These are phyloP conservation scores for Pinus taeda DNA, from an alignment of 75 land plant genomes.

Conservation along the genomic window DNA sequence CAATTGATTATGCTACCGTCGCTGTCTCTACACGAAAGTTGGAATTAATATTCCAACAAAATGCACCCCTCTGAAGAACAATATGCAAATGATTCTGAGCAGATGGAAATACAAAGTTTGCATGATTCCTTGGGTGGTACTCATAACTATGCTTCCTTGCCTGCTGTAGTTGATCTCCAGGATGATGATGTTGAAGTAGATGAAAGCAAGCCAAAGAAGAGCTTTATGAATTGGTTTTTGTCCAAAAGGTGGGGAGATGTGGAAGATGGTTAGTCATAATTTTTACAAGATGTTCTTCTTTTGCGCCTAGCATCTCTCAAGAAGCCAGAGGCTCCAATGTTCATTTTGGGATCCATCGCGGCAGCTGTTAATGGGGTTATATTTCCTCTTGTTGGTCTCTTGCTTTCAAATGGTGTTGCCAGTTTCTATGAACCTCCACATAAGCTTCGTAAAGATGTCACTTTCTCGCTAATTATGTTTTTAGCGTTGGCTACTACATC, in stretches of 20 bases:
- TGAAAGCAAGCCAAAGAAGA: constrained; percentile 1
- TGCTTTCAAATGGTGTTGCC: constrained; percentile 48
- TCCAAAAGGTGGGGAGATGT: constrained; percentile 8
- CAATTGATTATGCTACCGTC: too few relatives aligned
- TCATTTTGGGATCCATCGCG: constrained; percentile 53
- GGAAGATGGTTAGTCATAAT: constrained; percentile 5
- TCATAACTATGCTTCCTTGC: too few relatives aligned
- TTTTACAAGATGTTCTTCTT: constrained; percentile 35
- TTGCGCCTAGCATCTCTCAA: constrained; percentile 67
- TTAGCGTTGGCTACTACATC: constrained; percentile 35
- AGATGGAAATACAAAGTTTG: background rate
- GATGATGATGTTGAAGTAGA: background rate
- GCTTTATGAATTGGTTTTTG: background rate
- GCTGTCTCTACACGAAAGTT: too few relatives aligned
- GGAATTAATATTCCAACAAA: too few relatives aligned
- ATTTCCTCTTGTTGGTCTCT: constrained; percentile 59
- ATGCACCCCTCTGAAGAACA: constrained; percentile 16
- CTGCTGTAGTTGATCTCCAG: constrained; percentile 7
- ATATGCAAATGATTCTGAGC: background rate
- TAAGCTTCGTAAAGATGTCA: constrained; percentile 49
- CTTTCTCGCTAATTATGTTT: constrained; percentile 60
- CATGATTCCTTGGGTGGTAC: constrained; percentile 7
- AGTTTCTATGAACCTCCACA: constrained; percentile 47
- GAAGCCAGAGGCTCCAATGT: constrained; percentile 74
- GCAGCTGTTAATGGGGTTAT: constrained; percentile 50